A percentile compares a stretch with the other conserved stretches of the same genome.
Evolutionary conservation across 306 rosid genomes (phyloP).

Genomic region (Carpinus viminea): DNA sequence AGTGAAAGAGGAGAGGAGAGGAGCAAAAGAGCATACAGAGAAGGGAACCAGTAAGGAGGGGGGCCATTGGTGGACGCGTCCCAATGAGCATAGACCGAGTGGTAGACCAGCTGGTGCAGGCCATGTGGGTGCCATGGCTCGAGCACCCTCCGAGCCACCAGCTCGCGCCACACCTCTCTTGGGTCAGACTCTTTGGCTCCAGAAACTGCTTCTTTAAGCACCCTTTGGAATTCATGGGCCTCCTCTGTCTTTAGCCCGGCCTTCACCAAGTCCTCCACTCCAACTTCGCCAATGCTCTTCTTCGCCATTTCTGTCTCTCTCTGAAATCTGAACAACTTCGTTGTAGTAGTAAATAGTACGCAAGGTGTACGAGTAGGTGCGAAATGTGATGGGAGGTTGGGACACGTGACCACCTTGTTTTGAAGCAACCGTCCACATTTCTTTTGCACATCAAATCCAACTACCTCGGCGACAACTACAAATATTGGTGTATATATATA

Average conservation of each 20-base stretch:
- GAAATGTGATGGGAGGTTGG: too few species aligned
- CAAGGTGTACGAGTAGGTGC: too few species aligned
- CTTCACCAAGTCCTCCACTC: slow-evolving; percentile 46
- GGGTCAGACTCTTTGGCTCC: slow-evolving; percentile 32
- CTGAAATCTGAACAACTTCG: background rate
- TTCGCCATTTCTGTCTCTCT: slow-evolving; percentile 31
- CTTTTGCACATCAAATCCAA: too few species aligned
- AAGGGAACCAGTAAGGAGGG: slow-evolving; percentile 81
- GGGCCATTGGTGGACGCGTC: slow-evolving; percentile 41
- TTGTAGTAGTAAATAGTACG: too few species aligned
- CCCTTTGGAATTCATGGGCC: slow-evolving; percentile 37
- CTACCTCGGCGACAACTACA: too few species aligned
- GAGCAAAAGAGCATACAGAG: slow-evolving; percentile 41
- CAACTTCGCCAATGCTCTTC: slow-evolving; percentile 45
- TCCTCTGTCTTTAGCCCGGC: slow-evolving; percentile 51
- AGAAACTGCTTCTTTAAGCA: slow-evolving; percentile 27
- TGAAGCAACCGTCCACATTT: too few species aligned
- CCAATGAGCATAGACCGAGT: slow-evolving; percentile 54
- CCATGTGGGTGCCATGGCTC: slow-evolving; percentile 62
- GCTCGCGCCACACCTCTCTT: slow-evolving; percentile 46
- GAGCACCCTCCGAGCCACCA: slow-evolving; percentile 50
- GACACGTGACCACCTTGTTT: too few species aligned
- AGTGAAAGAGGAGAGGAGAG: background rate
- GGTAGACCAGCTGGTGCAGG: slow-evolving; percentile 62
- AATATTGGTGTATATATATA: too few species aligned